Evolutionary conservation across 495 filamentous ascomycete genomes (phyloP).

Genomic region (Hypoxylon rickii): DNA sequence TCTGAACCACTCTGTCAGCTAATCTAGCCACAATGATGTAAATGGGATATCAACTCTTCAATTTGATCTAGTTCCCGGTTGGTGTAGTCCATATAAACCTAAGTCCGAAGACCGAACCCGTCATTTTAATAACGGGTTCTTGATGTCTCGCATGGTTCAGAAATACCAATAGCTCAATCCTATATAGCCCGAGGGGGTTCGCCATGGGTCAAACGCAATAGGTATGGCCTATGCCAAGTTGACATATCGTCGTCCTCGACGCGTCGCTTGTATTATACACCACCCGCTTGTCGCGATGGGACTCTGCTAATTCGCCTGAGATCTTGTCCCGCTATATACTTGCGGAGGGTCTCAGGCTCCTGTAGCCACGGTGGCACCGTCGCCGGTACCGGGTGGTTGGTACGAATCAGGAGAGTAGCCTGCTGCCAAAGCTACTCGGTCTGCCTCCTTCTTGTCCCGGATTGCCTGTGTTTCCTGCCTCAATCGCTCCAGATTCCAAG

Average conservation of each 20-base stretch:
- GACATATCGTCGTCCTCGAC: constrained; percentile 21
- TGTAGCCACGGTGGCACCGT: constrained; percentile 19
- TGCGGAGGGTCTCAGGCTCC: constrained; percentile 13
- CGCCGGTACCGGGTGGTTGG: constrained; percentile 22
- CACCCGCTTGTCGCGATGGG: constrained; percentile 5
- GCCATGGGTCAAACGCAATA: constrained; percentile 11
- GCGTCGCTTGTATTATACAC: constrained; percentile 29
- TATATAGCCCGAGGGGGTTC: constrained; percentile 8
- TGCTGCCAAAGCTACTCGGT: constrained; percentile 49
- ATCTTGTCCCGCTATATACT: constrained; percentile 1
- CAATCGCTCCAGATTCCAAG: constrained; percentile 79
- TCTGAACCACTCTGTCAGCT: background rate
- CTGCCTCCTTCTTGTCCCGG: constrained; percentile 65
- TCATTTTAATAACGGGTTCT: constrained; percentile 5
- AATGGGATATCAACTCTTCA: background rate
- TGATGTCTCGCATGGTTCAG: constrained; percentile 10
- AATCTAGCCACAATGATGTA: background rate
- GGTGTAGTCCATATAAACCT: constrained; percentile 24
- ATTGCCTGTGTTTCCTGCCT: constrained; percentile 72
- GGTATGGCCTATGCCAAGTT: constrained; percentile 4
- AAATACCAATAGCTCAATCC: constrained; percentile 14
- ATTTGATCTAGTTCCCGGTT: constrained; percentile 10
- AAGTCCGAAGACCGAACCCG: constrained; percentile 18
- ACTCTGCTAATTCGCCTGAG: constrained; percentile 10
- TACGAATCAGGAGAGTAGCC: constrained; percentile 20